Evolutionary conservation across 2,329 filamentous ascomycete species (phyloP), one percentile per base, ranked within the genome.

Genomic region (Geoglossum cookeanum): DNA sequence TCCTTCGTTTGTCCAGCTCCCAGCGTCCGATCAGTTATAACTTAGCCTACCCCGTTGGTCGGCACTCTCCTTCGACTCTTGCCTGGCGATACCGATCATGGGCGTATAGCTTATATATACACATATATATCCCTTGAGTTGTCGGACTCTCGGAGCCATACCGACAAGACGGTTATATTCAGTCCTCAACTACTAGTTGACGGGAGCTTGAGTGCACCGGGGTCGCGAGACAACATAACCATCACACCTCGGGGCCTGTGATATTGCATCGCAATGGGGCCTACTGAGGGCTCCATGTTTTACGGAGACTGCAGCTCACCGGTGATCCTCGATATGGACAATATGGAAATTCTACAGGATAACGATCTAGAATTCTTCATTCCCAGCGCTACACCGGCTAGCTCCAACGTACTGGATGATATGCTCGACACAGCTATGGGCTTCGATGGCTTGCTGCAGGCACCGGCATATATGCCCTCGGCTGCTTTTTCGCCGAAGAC

Each of bases 291-390:
- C 17, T 22, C 32, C 27, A 52, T 52, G 48, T 4, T 55, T 32
- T 27, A 59, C 54, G 42, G 62, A 61, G 32, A 59, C 60, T 33
- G 66, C 67, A 59, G 13, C 48, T 52, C 48, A 52, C 65, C 66
- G 30, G 66, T 68, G 58, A 63, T 66, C 56, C 56, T 69, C 47
- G 68, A 70, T 57, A 62, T 65, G 55, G 66, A 64, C 35, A 29
- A 52, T 1, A 69, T 71, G 67, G 64, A 65, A 47, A 64, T 60
- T 58, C 63, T 67, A 32, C 62, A 64, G 45, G 66, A 68, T 56
- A 62, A 63, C 49, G 68, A 69, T 57, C 67, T 71, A 56, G 68
- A 70, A 56, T 68, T 70, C 49, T 68, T 70, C 60, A 66, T 68
- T 45, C 59, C 61, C 49, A 58, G 65, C 42, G 62, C 64, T 30